Percentiles rank a stretch among this genome's conserved stretches.
phyloP scores from a whole-genome alignment of 2,329 filamentous ascomycete genomes.

The Polytolypa hystricis region DNA sequence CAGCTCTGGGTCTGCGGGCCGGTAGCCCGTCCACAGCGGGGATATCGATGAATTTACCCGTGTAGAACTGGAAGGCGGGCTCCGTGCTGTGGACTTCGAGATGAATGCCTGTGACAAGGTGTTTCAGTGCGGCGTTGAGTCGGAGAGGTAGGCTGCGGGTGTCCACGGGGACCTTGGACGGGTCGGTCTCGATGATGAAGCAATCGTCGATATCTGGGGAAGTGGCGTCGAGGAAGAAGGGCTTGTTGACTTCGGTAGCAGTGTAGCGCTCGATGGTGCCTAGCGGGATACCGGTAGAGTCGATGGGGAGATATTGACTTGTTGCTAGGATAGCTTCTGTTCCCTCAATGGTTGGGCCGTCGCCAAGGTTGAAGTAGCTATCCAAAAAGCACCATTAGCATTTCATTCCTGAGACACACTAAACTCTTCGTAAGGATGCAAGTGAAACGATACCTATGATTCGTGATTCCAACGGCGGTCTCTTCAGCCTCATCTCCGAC shows the following conservation, averaged over 20 bases:
- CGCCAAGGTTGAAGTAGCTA: conserved; percentile 58
- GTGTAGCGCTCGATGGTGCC: conserved; percentile 53
- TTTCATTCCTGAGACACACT: not conserved
- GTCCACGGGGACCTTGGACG: conserved; percentile 51
- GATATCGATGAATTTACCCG: conserved; percentile 72
- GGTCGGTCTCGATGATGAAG: conserved; percentile 63
- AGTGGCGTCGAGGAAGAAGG: conserved; percentile 60
- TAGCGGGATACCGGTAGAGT: conserved; percentile 62
- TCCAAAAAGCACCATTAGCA: not conserved
- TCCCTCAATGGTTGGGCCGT: conserved; percentile 47
- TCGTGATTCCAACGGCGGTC: conserved; percentile 86
- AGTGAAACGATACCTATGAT: conserved; percentile 61
- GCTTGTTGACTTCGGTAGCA: conserved; percentile 52
- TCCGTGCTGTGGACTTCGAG: conserved; percentile 85
- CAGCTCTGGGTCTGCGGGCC: conserved; percentile 56
- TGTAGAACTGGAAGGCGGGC: conserved; percentile 95
- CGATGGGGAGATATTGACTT: conserved; percentile 60
- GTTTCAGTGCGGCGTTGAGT: conserved; percentile 59
- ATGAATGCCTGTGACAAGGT: conserved; percentile 63
- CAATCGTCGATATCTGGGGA: conserved; percentile 80
- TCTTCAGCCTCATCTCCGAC: conserved; percentile 67
- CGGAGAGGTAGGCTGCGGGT: conserved; percentile 53
- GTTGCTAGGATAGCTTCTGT: conserved; percentile 50
- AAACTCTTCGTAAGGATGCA: not conserved
- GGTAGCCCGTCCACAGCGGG: conserved; percentile 50